Percentiles rank a stretch among this genome's conserved stretches.
phyloP scores from a whole-genome alignment of 1,284 basidiomycete species.

The Sanghuangporus weigelae region DNA sequence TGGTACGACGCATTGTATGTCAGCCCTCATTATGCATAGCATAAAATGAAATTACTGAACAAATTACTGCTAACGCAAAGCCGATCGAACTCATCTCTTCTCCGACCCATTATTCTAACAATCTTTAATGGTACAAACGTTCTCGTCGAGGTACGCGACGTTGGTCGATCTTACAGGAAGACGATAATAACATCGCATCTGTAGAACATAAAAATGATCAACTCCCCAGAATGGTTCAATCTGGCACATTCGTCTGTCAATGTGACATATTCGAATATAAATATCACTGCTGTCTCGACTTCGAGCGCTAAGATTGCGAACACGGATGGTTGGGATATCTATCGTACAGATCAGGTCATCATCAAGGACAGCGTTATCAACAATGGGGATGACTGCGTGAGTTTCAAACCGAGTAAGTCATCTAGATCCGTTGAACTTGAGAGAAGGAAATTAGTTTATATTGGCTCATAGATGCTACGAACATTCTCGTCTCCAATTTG shows the following conservation, averaged over 20 bases:
- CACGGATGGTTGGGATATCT: conserved; percentile 64
- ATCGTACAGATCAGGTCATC: conserved; percentile 47
- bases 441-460: not conserved
- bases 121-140: conserved; percentile 53
- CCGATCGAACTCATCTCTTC: conserved; percentile 41
- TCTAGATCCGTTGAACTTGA: not conserved
- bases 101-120: conserved; percentile 56
- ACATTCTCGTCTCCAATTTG: conserved; percentile 53
- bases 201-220: conserved; percentile 40
- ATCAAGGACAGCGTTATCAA: conserved; percentile 49
- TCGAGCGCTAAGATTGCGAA: conserved; percentile 33
- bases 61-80: conserved; percentile 22
- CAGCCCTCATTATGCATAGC: conserved; percentile 10
- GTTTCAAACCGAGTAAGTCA: conserved; percentile 58
- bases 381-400: conserved; percentile 61
- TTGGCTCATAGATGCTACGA: conserved; percentile 36
- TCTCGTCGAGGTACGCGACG: conserved; percentile 33
- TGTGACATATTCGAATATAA: conserved; percentile 29
- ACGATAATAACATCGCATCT: not conserved
- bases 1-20: conserved; percentile 55
- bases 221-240: conserved; percentile 47
- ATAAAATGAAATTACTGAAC: not conserved
- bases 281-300: conserved; percentile 40
- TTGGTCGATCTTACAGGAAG: not conserved
- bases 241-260: conserved; percentile 35